phyloP scores from a whole-genome alignment of 2,329 filamentous ascomycete genomes.

The Alternaria brassicicola region DNA sequence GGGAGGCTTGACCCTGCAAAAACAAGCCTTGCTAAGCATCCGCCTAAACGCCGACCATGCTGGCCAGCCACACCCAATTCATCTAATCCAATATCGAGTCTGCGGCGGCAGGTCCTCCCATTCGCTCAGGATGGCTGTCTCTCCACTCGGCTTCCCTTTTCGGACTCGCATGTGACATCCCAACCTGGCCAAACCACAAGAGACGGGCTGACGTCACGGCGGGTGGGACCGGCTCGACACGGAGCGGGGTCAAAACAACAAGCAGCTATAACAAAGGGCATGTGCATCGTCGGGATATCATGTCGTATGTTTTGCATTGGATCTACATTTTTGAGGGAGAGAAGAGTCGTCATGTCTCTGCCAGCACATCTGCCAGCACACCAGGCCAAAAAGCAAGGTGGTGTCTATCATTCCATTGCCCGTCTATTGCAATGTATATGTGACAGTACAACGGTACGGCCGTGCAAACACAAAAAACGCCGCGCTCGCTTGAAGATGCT shows the following conservation, averaged over 20 bases:
- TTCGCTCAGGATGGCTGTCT: neutral
- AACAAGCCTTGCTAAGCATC: slow-evolving; percentile 30
- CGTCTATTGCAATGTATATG: slow-evolving; percentile 9
- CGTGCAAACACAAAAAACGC: slow-evolving; percentile 10
- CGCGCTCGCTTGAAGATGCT: slow-evolving; percentile 5
- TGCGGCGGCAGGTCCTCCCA: neutral
- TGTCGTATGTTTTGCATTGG: neutral
- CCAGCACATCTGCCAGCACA: neutral
- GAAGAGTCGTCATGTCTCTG: slow-evolving; percentile 8
- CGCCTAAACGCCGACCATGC: neutral
- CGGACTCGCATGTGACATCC: slow-evolving; percentile 7
- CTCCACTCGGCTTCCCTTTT: slow-evolving; percentile 5
- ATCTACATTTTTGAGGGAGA: slow-evolving; percentile 2
- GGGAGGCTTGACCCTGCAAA: slow-evolving; percentile 8
- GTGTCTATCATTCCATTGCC: neutral
- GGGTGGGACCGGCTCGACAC: neutral
- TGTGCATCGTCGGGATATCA: neutral
- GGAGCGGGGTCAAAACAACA: neutral
- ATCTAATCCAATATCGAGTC: neutral
- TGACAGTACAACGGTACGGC: neutral
- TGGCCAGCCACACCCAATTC: neutral
- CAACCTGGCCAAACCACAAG: neutral
- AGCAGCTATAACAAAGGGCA: neutral
- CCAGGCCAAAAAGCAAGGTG: neutral
- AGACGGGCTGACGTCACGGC: slow-evolving; percentile 8